A percentile compares a stretch with the other conserved stretches of the same genome.
Conservation (phyloP, 306 rosid genomes). For the Quercus variabilis region DNA sequence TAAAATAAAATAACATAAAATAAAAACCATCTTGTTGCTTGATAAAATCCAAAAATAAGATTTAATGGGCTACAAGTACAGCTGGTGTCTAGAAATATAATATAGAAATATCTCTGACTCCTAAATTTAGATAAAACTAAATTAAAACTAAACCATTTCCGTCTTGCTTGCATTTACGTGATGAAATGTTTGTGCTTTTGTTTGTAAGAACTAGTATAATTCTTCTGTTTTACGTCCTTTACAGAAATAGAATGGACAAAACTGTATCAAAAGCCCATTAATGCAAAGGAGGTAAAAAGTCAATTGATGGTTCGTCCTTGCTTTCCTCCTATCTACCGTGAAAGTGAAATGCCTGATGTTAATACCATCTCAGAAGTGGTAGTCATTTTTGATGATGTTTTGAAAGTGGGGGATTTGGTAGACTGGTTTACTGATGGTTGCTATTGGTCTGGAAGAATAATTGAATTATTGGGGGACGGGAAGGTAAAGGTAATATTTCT, state of each 20-base stretch:
- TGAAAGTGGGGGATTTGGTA: constrained; percentile 86
- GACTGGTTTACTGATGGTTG: constrained; percentile 76
- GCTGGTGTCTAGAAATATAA: no score
- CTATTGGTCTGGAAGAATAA: constrained; percentile 71
- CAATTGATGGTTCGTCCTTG: constrained; percentile 70
- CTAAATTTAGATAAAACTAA: no score
- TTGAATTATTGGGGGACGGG: constrained; percentile 41
- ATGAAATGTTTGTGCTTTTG: not conserved
- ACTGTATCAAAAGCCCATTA: constrained; percentile 42
- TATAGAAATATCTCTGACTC: no score
- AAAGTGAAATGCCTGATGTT: constrained; percentile 47
- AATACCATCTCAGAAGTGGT: constrained; percentile 39
- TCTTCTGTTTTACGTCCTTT: constrained; percentile 17
- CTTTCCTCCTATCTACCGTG: constrained; percentile 48
- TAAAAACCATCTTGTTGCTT: no score
- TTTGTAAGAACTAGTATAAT: not conserved
- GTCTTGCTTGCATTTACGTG: not conserved
- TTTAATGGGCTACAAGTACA: no score
- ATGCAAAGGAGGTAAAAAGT: constrained; percentile 17
- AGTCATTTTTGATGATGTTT: constrained; percentile 37
- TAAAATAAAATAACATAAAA: no score
- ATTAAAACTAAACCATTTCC: no score
- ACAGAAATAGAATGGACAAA: constrained; percentile 49
- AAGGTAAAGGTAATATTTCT: constrained; percentile 51
- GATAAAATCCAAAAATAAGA: no score